Conservation (phyloP, 1,139 yeast genomes). For the Sugiyamaella castrensis region DNA sequence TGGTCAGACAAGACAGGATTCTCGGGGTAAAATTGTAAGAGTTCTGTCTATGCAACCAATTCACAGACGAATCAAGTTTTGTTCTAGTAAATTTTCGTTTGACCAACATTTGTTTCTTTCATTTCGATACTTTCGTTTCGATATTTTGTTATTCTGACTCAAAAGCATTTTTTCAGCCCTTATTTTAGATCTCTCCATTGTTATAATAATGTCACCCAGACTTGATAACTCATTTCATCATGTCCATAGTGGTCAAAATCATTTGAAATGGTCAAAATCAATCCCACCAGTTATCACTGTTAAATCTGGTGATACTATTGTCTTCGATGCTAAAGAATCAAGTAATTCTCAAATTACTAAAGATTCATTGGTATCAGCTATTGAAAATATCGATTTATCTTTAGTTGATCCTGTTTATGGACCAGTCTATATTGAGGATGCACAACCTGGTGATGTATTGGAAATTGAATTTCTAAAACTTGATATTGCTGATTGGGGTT, state of each 20-base stretch:
- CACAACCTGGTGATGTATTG: conserved; percentile 20
- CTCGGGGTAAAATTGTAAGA: no score
- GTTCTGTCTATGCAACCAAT: no score
- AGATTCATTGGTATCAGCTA: conserved; percentile 12
- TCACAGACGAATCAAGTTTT: no score
- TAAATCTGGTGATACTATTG: conserved; percentile 16
- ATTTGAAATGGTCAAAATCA: conserved; percentile 17
- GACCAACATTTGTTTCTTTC: no score
- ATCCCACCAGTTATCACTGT: conserved; percentile 16
- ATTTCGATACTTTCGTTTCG: no score
- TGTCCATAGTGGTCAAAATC: conserved; percentile 17
- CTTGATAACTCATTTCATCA: conserved; percentile 16
- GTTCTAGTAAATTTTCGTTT: no score
- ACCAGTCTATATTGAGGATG: conserved; percentile 19
- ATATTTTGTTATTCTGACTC: no score
- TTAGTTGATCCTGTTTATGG: conserved; percentile 21
- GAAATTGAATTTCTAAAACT: conserved; percentile 19
- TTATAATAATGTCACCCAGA: neutral
- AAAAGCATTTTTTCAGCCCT: neutral
- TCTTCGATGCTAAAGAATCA: conserved; percentile 17
- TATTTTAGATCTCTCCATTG: no score
- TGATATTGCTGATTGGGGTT: conserved; percentile 20
- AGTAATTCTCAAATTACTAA: conserved; percentile 17
- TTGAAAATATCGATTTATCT: conserved; percentile 13
- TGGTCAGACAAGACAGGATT: no score